Evolutionary conservation across 2,329 filamentous ascomycete genomes (phyloP).

Genomic region (Penicillium sclerotiorum): DNA sequence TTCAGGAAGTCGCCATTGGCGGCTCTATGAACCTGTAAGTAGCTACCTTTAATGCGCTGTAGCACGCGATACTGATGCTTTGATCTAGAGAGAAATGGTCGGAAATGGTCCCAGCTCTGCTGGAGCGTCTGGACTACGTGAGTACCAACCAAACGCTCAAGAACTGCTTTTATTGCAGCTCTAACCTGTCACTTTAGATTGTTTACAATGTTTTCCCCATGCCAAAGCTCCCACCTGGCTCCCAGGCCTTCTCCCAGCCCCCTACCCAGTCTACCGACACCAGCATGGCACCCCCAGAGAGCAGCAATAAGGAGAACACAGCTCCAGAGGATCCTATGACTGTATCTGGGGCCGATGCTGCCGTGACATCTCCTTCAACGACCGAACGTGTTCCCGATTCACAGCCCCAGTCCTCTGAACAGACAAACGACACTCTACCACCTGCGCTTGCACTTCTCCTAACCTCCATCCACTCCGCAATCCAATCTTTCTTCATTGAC

Average conservation of each 20-base stretch:
- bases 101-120: conserved; percentile 63
- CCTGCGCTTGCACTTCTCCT: conserved; percentile 66
- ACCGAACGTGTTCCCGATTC: conserved; percentile 47
- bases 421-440: conserved; percentile 58
- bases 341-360: conserved; percentile 41
- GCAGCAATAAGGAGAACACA: conserved; percentile 44
- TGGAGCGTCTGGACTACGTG: conserved; percentile 70
- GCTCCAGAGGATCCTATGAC: conserved; percentile 34
- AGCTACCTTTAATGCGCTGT: conserved; percentile 6
- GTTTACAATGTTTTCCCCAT: conserved; percentile 74
- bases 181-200: conserved; percentile 58
- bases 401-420: conserved; percentile 46
- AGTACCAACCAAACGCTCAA: too few species aligned
- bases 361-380: conserved; percentile 39
- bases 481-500: conserved; percentile 67
- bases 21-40: conserved; percentile 62
- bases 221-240: conserved; percentile 56
- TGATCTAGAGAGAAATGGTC: conserved; percentile 68
- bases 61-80: conserved; percentile 35
- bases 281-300: conserved; percentile 30
- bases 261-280: conserved; percentile 31
- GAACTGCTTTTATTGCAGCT: too few species aligned
- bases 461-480: conserved; percentile 59
- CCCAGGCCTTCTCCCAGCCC: conserved; percentile 22
- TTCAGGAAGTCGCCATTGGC: conserved; percentile 60